Evolutionary conservation across 2,329 filamentous ascomycete species (phyloP), one percentile per base, ranked within the genome.

Genomic region (Verticillium nubilum): DNA sequence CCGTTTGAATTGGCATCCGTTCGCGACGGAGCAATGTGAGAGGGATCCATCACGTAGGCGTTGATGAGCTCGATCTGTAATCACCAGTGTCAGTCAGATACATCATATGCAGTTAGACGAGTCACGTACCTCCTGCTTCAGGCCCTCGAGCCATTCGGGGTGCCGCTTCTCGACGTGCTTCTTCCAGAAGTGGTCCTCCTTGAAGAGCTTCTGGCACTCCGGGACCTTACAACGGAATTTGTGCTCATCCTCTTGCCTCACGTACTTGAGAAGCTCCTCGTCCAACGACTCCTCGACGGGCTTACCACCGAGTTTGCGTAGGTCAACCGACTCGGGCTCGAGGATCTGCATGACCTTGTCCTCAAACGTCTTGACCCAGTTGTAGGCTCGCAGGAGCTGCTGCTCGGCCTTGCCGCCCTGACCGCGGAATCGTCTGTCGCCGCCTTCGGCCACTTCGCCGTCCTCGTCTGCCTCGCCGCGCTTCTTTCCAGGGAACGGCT

Each of bases 131-230:
- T 97, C 94, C 70, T 89, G 87, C 72, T 88, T 89, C 64, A 97
- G 78, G 58, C 79, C 84, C 33, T 93, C 88, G 52, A 90, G 83
- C 90, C 93, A 99, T 58, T 98, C 94, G 0, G 84, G 73, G 72
- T 99, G 95, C 60, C 96, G 87, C 78, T 99, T 99, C 76, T 98
- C 94, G 17, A 98, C 88, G 69, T 99, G 95, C 80, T 99, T 99
- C 69, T 87, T 88, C 94, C 96, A 99, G 73, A 99, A 99, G 67
- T 94, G 87, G 52, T 96, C 90, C 60, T 95, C 95, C 74, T 98
- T 98, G 82, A 99, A 99, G 7, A 99, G 80, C 75, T 99, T 99
- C 12, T 90, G 89, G 75, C 95, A 99, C 42, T 97, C 93, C 1
- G 94, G 94, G 4, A 96, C 93, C 73, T 95, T 96, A 82, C 95